Evolutionary conservation across 1,284 basidiomycete genomes (phyloP), one percentile per base, ranked within the genome.

Genomic region (Pulchroboletus neoregius): DNA sequence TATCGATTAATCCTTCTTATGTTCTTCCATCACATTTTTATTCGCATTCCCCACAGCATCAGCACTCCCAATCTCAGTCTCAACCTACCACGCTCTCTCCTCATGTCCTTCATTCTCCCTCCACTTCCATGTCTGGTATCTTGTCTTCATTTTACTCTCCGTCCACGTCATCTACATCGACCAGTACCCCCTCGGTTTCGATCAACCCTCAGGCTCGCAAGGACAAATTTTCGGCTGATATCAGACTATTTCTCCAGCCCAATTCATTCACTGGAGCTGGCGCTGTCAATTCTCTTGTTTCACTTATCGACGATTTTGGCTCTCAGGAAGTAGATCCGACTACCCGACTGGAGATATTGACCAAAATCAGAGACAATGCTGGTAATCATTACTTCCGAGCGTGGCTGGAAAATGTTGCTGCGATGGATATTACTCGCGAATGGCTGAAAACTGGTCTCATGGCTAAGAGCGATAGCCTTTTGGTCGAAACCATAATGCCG

Each of bases 331-430:
- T 88, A 16, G 84, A 87, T 43, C 68, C 77, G 6, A 51, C 67
- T 11, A 74, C 73, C 10, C 81, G 87, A 2, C 59, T 82, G 49
- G 84, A 88, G 58, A 80, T 89, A 43, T 65, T 88, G 46, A 84
- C 80, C 12, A 82, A 82, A 67, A 86, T 91, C 54, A 75, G 88
- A 53, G 87, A 91, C 63, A 79, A 82, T 43, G 88, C 88, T 18
- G 84, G 82, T 30, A 88, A 89, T 61, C 84, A 87, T 59, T 91
- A 90, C 60, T 90, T 87, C 62, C 79, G 85, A 38, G 86, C 86
- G 5, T 91, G 87, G 87, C 75, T 80, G 16, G 87, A 87, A 63
- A 87, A 86, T 62, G 18, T 63, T 35, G 66, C 67, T 41, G 88
- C 87, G 16, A 81, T 91, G 71, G 84, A 85, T 49, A 73, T 90